Base-by-base conservation (phyloP, 495 filamentous ascomycete genomes). In the Aspergillus ostianus region DNA sequence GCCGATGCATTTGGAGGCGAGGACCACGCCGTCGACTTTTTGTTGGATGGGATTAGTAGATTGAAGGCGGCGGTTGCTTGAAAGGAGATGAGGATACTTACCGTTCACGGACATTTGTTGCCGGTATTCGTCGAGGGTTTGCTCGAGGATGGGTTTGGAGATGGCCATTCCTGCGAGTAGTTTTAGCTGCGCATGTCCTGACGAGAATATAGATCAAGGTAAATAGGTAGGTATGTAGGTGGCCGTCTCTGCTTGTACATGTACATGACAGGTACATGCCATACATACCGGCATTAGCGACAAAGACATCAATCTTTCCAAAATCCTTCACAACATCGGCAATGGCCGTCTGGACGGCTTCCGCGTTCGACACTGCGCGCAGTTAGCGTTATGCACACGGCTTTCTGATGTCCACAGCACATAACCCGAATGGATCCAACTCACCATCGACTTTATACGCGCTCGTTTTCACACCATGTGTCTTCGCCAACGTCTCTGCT, bases 101-200 rank as follows among this genome's bases (percentile, higher is more conserved):
- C 73, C 71, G 52, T 76, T 76, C 21, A 76, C 73, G 4, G 73
- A 71, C 67, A 76, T 73, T 52, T 73, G 73, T 45, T 72, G 79
- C 20, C 66, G 62, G 51, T 81, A 82, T 54, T 84, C 80, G 2
- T 78, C 74, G 0, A 80, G 55, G 1, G 72, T 77, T 50, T 72
- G 74, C 32, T 82, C 78, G 12, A 80, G 53, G 19, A 83, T 76
- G 0, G 77, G 72, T 59, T 79, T 80, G 4, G 77, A 82, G 41
- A 76, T 82, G 6, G 75, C 77, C 79, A 80, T 82, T 19, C 82
- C 82, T 72, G 26, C 32, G 6, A 13, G 9, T 7, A 20, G 30
- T 7, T 7, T 41, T 41, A 41, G 36, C 36, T 41, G n/a, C n/a
- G n/a, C n/a, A n/a, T n/a, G n/a, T n/a, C n/a, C n/a, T n/a, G n/a